Evolutionary conservation across 495 filamentous ascomycete genomes (phyloP), one percentile per base, ranked within the genome.

Genomic region (Terfezia claveryi): DNA sequence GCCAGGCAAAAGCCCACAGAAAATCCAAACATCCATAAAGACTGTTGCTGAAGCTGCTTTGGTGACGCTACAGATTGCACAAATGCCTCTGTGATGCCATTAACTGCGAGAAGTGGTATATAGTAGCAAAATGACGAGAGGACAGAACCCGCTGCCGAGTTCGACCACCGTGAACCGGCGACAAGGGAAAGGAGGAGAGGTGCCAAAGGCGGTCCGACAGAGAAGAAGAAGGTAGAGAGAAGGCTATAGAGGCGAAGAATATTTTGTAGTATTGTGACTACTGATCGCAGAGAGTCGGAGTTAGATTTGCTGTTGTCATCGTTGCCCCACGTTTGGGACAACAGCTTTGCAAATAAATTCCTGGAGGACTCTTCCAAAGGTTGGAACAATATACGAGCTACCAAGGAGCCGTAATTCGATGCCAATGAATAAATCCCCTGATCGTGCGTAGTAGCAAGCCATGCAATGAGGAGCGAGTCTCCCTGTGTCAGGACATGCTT

Each of bases 401-500:
- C 67, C 2, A 99, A 76, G 8, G 86, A 82, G 44, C 92, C 91
- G 70, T 99, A 99, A 64, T 95, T 95, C 52, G 83, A 80, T 36
- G 89, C 91, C 3, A 99, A 73, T 0, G 87, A 83, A 67, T 96
- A 99, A 16, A 85, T 80, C n/a, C 91, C 91, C 69, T 96, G 89
- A 10, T 86, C 82, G 38, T 75, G 71, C 6, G 86, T 73, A 2
- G 80, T 77, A 23, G 86, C 79, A 55, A 96, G 70, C 51, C 77
- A 68, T 32, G 82, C 76, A 37, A 99, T 81, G 36, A 96, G 76
- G 63, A 95, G 76, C 10, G 85, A 81, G 72, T 99, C 91, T 36
- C 88, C 91, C 68, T 94, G 86, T 0, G 92, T 96, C 23, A 96
- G 77, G 54, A 96, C 56, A 67, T 95, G 87, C 64, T 99, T 99